Percentiles rank a stretch among this genome's conserved stretches.
Evolutionary conservation across 1,284 basidiomycete species (phyloP).

Genomic region (Meripilus lineatus): DNA sequence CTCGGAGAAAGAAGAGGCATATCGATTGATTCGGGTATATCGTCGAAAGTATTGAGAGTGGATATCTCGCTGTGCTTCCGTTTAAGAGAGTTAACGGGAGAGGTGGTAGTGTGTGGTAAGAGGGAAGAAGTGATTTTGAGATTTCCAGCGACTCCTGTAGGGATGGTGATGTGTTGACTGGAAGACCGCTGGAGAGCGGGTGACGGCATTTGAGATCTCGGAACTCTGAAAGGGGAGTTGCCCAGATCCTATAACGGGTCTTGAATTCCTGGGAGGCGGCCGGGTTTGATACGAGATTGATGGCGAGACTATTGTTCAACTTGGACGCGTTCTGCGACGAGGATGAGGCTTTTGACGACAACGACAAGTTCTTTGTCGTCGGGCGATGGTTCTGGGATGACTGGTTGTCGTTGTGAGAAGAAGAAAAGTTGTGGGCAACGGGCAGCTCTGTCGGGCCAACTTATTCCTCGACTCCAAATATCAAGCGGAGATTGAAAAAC

Average conservation of each 20-base stretch:
- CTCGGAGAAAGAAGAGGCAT: neutral
- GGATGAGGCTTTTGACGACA: too few relatives aligned
- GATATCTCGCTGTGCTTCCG: neutral
- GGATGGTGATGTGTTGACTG: neutral
- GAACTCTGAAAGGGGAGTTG: neutral
- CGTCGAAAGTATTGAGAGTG: neutral
- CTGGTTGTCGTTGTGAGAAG: too few relatives aligned
- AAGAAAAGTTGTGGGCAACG: too few relatives aligned
- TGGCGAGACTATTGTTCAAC: neutral
- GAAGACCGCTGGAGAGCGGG: neutral
- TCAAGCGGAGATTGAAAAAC: too few relatives aligned
- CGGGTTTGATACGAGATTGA: neutral
- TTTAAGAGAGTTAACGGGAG: neutral
- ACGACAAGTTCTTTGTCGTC: too few relatives aligned
- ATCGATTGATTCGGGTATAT: neutral
- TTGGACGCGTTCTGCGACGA: neutral
- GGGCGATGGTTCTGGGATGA: neutral
- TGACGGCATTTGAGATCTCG: neutral
- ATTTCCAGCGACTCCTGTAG: neutral
- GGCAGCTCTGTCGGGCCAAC: too few relatives aligned
- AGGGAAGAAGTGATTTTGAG: neutral
- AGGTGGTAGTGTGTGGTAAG: too few relatives aligned
- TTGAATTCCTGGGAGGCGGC: neutral
- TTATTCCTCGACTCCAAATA: too few relatives aligned
- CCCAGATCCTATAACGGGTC: neutral